These are phyloP conservation scores for Argentina anserina DNA, from an alignment of 306 rosid genomes.

Conservation along the genomic window DNA sequence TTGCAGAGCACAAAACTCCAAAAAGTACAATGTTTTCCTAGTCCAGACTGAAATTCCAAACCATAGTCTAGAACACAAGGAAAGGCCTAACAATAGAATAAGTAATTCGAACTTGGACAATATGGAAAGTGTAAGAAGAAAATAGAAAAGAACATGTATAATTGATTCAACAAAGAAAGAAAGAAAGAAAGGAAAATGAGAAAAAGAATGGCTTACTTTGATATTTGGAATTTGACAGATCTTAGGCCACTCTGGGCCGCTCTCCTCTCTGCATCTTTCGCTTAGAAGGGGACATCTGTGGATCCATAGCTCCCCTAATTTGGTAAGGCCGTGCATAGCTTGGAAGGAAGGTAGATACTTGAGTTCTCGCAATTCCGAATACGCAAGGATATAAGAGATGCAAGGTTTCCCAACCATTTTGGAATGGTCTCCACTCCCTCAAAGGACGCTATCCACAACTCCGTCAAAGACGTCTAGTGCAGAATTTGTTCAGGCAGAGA, in stretches of 20 bases:
- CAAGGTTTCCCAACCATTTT: not conserved
- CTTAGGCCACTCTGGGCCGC: not conserved
- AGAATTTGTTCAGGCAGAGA: no score
- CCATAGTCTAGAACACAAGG: no score
- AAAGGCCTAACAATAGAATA: no score
- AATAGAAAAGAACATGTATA: not conserved
- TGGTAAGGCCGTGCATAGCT: not conserved
- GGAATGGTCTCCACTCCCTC: not conserved
- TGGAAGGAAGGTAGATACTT: not conserved
- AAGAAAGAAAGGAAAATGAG: no score
- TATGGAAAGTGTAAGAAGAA: no score
- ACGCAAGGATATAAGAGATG: not conserved
- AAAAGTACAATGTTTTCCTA: no score
- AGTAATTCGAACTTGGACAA: no score
- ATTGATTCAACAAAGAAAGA: no score
- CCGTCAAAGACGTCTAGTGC: not conserved
- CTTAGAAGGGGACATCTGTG: not conserved
- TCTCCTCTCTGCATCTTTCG: not conserved
- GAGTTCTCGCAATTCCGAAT: not conserved
- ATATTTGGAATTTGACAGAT: not conserved
- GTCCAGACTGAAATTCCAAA: no score
- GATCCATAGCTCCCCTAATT: not conserved
- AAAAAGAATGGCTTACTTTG: not conserved
- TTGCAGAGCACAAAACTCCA: no score
- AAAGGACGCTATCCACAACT: not conserved